phyloP scores from a whole-genome alignment of 805 yeast genomes.

The Hanseniaspora vineae region DNA sequence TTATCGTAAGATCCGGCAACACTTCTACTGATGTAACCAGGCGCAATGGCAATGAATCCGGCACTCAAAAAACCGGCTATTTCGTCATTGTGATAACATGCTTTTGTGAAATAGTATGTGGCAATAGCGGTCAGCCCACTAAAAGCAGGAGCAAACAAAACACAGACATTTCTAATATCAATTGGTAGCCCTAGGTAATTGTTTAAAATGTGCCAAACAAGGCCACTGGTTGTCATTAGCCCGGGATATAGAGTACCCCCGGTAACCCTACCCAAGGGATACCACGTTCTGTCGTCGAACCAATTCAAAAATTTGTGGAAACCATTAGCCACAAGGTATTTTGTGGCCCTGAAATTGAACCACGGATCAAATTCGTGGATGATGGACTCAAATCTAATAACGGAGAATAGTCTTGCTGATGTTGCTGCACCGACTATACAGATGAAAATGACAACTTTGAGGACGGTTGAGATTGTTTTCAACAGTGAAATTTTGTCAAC shows the following conservation, averaged over 20 bases:
- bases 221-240: conserved; percentile 92
- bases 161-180: conserved; percentile 93
- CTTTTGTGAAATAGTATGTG: conserved; percentile 76
- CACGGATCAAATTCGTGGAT: conserved; percentile 97
- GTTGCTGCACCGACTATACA: conserved; percentile 85
- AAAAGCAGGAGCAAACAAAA: conserved; percentile 90
- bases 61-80: conserved; percentile 89
- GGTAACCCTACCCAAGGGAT: conserved; percentile 96
- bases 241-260: conserved; percentile 99
- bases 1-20: conserved; percentile 99
- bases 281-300: conserved; percentile 99
- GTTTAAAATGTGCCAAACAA: conserved; percentile 63
- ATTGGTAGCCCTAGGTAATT: conserved; percentile 61
- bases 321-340: conserved; percentile 70
- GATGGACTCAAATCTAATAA: conserved; percentile 87
- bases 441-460: conserved; percentile 56
- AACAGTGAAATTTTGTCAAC: background rate
- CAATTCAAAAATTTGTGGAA: conserved; percentile 89
- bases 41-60: conserved; percentile 92
- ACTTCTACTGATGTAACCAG: conserved; percentile 95
- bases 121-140: conserved; percentile 85
- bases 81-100: conserved; percentile 59
- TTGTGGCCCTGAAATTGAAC: conserved; percentile 96
- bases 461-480: conserved; percentile 9
- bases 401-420: conserved; percentile 88